Percentiles rank a stretch among this genome's conserved stretches.
Conservation (phyloP, 495 filamentous ascomycete genomes). For the Beverwykella pulmonaria region DNA sequence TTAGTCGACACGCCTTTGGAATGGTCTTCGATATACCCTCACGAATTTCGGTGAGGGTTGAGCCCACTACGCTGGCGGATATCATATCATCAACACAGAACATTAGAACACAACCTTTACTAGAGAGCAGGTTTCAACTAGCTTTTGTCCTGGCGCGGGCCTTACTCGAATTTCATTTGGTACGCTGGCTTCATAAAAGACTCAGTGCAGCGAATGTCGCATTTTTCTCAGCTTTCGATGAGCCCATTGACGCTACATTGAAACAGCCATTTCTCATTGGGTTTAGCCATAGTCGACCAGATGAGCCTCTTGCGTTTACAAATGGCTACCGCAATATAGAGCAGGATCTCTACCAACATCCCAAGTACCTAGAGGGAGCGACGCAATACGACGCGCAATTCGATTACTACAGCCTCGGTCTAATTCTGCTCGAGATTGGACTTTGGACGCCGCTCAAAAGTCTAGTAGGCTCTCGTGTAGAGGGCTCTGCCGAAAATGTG, state of each 20-base stretch:
- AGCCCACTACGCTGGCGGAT: not conserved
- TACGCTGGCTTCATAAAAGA: not conserved
- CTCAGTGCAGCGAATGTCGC: not conserved
- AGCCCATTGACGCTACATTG: not conserved
- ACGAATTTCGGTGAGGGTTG: too few relatives aligned
- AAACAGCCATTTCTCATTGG: not conserved
- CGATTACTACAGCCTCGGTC: conserved; percentile 80
- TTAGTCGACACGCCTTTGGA: not conserved
- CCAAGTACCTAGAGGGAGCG: conserved; percentile 48
- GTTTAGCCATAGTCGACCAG: conserved; percentile 3
- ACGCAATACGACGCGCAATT: conserved; percentile 51
- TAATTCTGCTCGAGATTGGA: conserved; percentile 80
- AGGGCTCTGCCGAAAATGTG: not conserved
- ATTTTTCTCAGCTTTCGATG: not conserved
- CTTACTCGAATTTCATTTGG: not conserved
- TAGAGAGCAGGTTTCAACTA: not conserved
- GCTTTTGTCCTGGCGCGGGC: not conserved
- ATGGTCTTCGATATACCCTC: not conserved
- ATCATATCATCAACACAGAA: not conserved
- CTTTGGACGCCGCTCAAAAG: conserved; percentile 71
- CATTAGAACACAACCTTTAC: not conserved
- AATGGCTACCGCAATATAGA: not conserved
- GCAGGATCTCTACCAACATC: conserved; percentile 70
- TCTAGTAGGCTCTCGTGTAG: not conserved
- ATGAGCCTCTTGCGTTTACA: not conserved